Evolutionary conservation across 305 asterid genomes (phyloP), one percentile per base, ranked within the genome.

Genomic region (Fraxinus dipetala): DNA sequence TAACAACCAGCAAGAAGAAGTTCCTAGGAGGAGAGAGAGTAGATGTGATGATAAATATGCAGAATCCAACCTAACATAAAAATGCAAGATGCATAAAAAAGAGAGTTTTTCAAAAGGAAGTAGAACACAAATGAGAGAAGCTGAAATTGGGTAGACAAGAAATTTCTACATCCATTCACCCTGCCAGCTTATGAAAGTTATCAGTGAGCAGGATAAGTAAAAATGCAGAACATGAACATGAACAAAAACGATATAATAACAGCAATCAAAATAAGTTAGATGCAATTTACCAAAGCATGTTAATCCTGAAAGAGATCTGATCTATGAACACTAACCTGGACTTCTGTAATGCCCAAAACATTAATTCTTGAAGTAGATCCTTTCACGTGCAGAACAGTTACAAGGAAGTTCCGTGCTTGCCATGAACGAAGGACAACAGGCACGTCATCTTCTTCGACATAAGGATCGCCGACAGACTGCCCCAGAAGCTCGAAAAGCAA

Each of bases 401-500:
- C 65, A 77, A 94, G 93, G 82, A 89, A 94, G 81, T 94, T 91
- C 82, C 89, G 97, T 76, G 97, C 92, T 89, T 94, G 98, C 94
- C 95, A 94, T 76, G 98, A 94, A 80, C 98, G 97, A 84, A 92
- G 82, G 28, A 94, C 98, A 82, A 94, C 87, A 34, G 98, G 98
- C 72, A 91, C 89, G 86, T 94, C 97, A 88, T 94, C 98, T 86
- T 94, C 97, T 1, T 90, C 90, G 80, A 83, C 85, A 86, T 78
- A 90, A 74, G 98, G 98, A 89, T 94, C 98, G 5, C 98, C 98
- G 73, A 86, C 97, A 79, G 98, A 93, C 86, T 92, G 97, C 72
- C 98, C 98, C 90, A 94, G 84, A 81, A 94, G 95, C 93, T 93
- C 98, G 87, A 94, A 94, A 82, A 94, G 84, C 54, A 94, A 85